Conservation (phyloP, 371 early-diverging fungal species). For the Rhizopus stolonifer region DNA sequence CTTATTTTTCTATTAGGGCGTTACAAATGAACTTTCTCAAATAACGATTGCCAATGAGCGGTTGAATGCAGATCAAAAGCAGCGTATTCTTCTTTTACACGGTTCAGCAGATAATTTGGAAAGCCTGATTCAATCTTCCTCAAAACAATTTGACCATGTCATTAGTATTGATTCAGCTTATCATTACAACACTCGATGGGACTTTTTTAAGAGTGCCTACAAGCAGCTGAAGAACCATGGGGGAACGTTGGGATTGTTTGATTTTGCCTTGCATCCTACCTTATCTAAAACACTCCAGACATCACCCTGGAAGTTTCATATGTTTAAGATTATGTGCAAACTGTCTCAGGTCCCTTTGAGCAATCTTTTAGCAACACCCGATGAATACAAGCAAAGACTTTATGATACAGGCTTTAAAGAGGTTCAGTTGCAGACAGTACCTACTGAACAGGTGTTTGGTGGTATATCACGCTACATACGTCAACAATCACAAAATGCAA, state of each 20-base stretch:
- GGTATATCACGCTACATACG: constrained; percentile 19
- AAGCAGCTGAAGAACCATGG: constrained; percentile 21
- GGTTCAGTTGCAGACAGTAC: constrained; percentile 14
- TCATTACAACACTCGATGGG: constrained; percentile 54
- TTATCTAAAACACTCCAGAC: constrained; percentile 7
- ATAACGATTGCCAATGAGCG: constrained; percentile 27
- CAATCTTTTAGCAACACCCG: constrained; percentile 29
- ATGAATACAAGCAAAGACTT: constrained; percentile 18
- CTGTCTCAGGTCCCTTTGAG: constrained; percentile 22
- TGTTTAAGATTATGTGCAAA: constrained; percentile 14
- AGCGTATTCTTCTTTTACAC: constrained; percentile 16
- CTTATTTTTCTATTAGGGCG: constrained; percentile 29
- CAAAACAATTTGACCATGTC: constrained; percentile 36
- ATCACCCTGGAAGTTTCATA: constrained; percentile 5
- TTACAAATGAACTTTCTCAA: constrained; percentile 46
- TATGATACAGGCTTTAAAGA: constrained; percentile 15
- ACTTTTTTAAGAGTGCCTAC: constrained; percentile 39
- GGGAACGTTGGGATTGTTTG: constrained; percentile 47
- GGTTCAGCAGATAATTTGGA: constrained; percentile 39
- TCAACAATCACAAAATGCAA: constrained; percentile 2
- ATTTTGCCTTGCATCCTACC: constrained; percentile 28
- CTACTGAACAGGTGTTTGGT: constrained; percentile 21
- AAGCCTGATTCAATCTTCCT: not conserved
- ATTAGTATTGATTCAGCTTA: constrained; percentile 60
- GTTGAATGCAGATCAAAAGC: not conserved